Conservation (phyloP, 495 filamentous ascomycete genomes). For the Talaromyces proteolyticus region DNA sequence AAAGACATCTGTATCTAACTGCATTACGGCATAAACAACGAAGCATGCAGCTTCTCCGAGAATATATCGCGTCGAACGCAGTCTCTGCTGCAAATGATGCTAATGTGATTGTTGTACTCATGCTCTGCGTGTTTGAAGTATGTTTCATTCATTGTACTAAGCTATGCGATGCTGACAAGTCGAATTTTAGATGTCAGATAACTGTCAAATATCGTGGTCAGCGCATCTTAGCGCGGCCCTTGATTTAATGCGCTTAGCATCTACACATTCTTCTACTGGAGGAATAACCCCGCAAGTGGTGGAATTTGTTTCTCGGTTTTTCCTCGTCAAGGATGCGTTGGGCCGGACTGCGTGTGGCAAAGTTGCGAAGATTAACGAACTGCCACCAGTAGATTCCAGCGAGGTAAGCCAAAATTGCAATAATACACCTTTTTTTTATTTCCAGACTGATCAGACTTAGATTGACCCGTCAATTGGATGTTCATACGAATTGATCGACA, state of each 20-base stretch:
- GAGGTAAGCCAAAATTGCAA: neutral
- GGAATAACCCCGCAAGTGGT: conserved; percentile 1
- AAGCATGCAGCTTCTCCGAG: conserved; percentile 2
- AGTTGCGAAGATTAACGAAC: conserved; percentile 3
- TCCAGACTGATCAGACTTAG: neutral
- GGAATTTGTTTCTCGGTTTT: conserved; percentile 4
- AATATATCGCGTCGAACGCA: conserved; percentile 1
- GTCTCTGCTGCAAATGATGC: conserved; percentile 1
- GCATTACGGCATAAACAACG: conserved; percentile 6
- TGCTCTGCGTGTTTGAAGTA: conserved; percentile 8
- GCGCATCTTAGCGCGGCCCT: conserved; percentile 1
- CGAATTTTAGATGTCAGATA: neutral
- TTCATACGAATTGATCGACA: conserved; percentile 4
- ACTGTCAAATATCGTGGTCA: conserved; percentile 6
- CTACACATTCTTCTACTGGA: neutral
- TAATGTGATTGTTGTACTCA: conserved; percentile 3
- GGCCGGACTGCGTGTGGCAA: conserved; percentile 2
- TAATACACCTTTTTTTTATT: neutral
- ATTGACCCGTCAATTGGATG: conserved; percentile 5
- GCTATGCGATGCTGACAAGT: neutral
- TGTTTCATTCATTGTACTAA: neutral
- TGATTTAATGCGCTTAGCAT: conserved; percentile 3
- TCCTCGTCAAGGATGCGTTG: conserved; percentile 7
- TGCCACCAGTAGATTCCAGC: conserved; percentile 1
- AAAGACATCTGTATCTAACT: neutral